phyloP scores from a whole-genome alignment of 1,139 yeast genomes.

The Scheffersomyces cryptocercus region DNA sequence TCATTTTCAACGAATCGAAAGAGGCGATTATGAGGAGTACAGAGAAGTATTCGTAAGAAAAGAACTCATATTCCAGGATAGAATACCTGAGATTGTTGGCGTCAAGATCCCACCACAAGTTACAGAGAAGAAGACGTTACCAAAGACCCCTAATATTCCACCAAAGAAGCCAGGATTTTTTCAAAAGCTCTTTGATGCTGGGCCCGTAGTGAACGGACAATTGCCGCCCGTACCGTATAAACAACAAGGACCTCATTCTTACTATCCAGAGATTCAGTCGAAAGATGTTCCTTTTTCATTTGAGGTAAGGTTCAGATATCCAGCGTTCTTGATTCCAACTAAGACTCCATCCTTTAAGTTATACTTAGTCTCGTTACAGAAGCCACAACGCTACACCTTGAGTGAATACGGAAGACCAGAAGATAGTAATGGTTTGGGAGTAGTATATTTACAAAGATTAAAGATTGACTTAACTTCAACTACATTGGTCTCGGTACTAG shows the following conservation, averaged over 20 bases:
- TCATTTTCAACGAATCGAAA: slow-evolving; percentile 24
- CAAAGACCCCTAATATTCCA: slow-evolving; percentile 15
- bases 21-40: slow-evolving; percentile 28
- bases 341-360: slow-evolving; percentile 42
- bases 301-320: slow-evolving; percentile 49
- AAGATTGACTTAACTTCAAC: slow-evolving; percentile 33
- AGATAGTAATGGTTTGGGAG: slow-evolving; percentile 50
- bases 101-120: slow-evolving; percentile 24
- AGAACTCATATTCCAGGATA: slow-evolving; percentile 36
- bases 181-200: slow-evolving; percentile 12
- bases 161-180: slow-evolving; percentile 14
- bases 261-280: slow-evolving; percentile 29
- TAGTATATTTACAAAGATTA: slow-evolving; percentile 42
- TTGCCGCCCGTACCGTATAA: slow-evolving; percentile 9
- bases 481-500: slow-evolving; percentile 39
- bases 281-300: slow-evolving; percentile 45
- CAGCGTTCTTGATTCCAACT: slow-evolving; percentile 46
- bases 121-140: slow-evolving; percentile 16
- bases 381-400: slow-evolving; percentile 39
- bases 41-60: slow-evolving; percentile 44
- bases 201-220: not conserved
- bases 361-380: slow-evolving; percentile 32
- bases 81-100: slow-evolving; percentile 49
- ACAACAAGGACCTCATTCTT: slow-evolving; percentile 7
- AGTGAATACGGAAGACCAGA: slow-evolving; percentile 38